Evolutionary conservation across 345 rosid species (phyloP).

Genomic region (Linum trigynum): DNA sequence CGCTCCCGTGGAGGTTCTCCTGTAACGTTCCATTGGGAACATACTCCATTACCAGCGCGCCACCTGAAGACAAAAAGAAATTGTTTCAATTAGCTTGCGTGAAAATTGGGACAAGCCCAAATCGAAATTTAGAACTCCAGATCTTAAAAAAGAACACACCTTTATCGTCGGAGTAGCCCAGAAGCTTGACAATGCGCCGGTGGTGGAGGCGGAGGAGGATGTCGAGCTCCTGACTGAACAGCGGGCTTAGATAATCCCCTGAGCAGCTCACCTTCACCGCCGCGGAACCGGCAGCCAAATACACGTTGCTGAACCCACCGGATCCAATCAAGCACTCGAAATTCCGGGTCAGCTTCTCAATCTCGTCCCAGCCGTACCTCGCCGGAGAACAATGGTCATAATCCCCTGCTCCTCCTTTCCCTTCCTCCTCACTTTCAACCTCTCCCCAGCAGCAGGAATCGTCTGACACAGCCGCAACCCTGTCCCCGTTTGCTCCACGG

Average conservation of each 20-base stretch:
- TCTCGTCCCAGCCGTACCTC: constrained; percentile 44
- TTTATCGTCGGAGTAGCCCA: not conserved
- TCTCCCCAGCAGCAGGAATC: not conserved
- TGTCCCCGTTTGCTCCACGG: not conserved
- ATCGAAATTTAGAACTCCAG: not conserved
- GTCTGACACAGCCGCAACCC: not conserved
- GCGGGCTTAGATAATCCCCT: not conserved
- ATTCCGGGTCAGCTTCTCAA: constrained; percentile 37
- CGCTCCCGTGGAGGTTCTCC: constrained; percentile 41
- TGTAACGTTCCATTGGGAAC: constrained; percentile 64
- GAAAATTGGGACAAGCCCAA: not conserved
- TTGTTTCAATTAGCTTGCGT: no score
- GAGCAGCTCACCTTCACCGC: constrained; percentile 55
- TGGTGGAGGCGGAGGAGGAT: not conserved
- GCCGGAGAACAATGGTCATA: constrained; percentile 17
- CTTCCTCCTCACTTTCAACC: no score
- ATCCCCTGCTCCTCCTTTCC: no score
- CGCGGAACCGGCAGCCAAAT: constrained; percentile 28
- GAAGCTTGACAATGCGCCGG: not conserved
- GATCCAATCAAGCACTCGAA: constrained; percentile 52
- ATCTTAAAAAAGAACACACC: not conserved
- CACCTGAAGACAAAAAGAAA: constrained; percentile 28
- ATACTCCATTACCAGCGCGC: constrained; percentile 67
- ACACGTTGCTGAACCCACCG: constrained; percentile 84
- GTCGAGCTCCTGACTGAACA: not conserved